Evolutionary conservation across 1,139 yeast species (phyloP).

Genomic region (Zygosaccharomyces sapae): DNA sequence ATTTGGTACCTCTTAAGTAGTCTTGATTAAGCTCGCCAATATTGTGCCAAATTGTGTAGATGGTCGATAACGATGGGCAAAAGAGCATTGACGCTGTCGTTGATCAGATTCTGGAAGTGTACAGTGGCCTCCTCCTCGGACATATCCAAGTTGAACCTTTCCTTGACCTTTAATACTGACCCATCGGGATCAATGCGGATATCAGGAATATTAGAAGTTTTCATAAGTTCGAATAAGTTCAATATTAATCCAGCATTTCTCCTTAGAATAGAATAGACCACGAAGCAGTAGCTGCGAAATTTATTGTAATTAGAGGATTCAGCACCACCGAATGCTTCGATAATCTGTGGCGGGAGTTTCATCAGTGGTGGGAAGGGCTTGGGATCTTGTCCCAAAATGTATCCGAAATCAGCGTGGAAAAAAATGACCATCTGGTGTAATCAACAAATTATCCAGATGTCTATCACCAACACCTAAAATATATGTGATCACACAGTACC

Average conservation of each 20-base stretch:
- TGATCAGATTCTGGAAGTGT: constrained; percentile 89
- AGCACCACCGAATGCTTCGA: constrained; percentile 97
- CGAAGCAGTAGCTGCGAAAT: constrained; percentile 90
- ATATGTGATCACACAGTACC: constrained; percentile 95
- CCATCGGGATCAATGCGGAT: constrained; percentile 70
- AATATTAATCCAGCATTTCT: constrained; percentile 86
- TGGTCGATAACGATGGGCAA: constrained; percentile 93
- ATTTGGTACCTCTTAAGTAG: not conserved
- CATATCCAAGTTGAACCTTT: constrained; percentile 88
- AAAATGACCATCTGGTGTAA: constrained; percentile 72
- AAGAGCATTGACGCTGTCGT: constrained; percentile 89
- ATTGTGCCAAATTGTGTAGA: constrained; percentile 91
- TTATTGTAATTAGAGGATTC: constrained; percentile 77
- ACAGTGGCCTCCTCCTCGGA: constrained; percentile 92
- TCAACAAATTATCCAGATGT: constrained; percentile 82
- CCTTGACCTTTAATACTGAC: constrained; percentile 85
- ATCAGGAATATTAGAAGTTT: constrained; percentile 88
- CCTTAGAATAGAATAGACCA: constrained; percentile 84
- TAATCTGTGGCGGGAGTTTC: constrained; percentile 94
- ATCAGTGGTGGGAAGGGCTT: constrained; percentile 97
- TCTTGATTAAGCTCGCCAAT: constrained; percentile 73
- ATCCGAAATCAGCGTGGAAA: constrained; percentile 98
- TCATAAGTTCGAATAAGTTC: constrained; percentile 89
- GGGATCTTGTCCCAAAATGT: constrained; percentile 93
- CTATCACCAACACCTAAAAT: constrained; percentile 95